phyloP scores from a whole-genome alignment of 768 basidiomycete genomes.

The Lentinus brumalis region DNA sequence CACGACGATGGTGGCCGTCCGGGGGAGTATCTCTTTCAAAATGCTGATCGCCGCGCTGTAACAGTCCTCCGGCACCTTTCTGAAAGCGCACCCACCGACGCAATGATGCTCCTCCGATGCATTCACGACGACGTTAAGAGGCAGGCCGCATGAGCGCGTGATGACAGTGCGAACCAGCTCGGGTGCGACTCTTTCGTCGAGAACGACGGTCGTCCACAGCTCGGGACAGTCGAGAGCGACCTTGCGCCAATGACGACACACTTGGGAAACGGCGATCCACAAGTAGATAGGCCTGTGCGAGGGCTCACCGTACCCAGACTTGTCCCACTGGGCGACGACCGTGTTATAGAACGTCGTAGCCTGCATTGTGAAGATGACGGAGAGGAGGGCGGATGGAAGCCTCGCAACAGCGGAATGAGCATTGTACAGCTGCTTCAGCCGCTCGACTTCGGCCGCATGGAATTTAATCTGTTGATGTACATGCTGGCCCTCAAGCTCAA shows the following conservation, averaged over 20 bases:
- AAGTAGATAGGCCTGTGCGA: not conserved
- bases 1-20: too few relatives aligned
- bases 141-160: not conserved
- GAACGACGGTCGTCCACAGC: not conserved
- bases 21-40: too few relatives aligned
- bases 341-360: not conserved
- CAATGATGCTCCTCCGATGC: too few relatives aligned
- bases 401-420: not conserved
- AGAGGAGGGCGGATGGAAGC: not conserved
- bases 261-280: not conserved
- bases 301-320: not conserved
- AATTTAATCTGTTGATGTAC: not conserved
- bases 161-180: not conserved
- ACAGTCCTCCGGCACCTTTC: too few relatives aligned
- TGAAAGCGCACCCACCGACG: too few relatives aligned
- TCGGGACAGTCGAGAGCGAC: not conserved
- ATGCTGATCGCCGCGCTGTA: too few relatives aligned
- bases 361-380: not conserved
- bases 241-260: not conserved
- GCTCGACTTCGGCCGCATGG: not conserved
- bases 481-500: not conserved
- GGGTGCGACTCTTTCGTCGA: not conserved
- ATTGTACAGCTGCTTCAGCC: not conserved
- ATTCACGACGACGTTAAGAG: too few relatives aligned
- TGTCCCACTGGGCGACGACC: not conserved